Base-by-base conservation (phyloP, 108 stramenopile genomes). In the Pelagomonas calceolata region DNA sequence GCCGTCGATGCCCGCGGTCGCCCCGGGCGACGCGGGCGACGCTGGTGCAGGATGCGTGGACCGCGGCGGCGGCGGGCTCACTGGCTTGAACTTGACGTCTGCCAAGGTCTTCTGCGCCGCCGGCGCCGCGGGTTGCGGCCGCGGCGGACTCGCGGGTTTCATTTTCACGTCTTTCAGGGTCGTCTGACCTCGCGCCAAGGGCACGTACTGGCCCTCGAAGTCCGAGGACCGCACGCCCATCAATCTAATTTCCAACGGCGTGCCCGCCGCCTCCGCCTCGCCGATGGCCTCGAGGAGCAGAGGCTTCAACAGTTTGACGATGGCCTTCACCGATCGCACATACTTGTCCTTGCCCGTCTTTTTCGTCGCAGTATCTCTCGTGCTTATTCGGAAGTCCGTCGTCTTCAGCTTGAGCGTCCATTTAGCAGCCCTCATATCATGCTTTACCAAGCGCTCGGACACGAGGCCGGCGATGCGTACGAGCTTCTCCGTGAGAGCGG, bases 361-460 rank as follows among this genome's bases (percentile, higher is more conserved):
- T 36, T 67, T 46, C 30, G 85, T 68, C 43, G 80, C 72, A 18
- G 39, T 12, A 12, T 43, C 39, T 5, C 39, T 5, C 39, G 73
- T 80, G 44, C 83, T 70, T 0, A 89, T 78, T 37, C 89, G 88
- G 71, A 90, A 94, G 46, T 77, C 83, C n/a, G 82, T 69, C 64
- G 87, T 51, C 68, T 91, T 93, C 65, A 94, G 89, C 77, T 92
- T 94, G 66, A 92, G 67, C 17, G 91, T 91, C 5, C 90, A 70
- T 12, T 85, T 89, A 43, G 80, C 81, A 16, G 87, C 91, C 68
- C 67, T 70, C 33, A 94, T 66, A 36, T 81, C 70, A 51, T 85
- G 82, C 46, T 72, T 71, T 32, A 67, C 81, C 87, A 92, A 81
- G 73, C 88, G 90, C 64, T 70, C 66, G 0, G 85, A 74, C 18